Percentiles rank a stretch among this genome's conserved stretches.
phyloP scores from a whole-genome alignment of 352 stramenopile species.

The Pythium brachiatum region DNA sequence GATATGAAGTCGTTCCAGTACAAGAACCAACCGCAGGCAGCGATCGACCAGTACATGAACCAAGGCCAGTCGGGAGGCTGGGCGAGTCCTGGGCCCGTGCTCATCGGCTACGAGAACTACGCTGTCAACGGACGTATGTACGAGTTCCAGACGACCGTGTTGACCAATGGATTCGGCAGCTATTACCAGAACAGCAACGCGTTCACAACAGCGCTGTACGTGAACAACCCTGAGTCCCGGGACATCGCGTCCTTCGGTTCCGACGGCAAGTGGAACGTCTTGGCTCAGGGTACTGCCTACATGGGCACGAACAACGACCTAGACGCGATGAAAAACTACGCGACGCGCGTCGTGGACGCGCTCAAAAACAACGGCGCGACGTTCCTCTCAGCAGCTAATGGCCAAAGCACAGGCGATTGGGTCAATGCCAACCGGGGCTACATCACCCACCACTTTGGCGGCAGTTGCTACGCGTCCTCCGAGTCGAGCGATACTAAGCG shows the following conservation, averaged over 20 bases:
- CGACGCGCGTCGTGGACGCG: constrained; percentile 33
- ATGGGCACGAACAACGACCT: constrained; percentile 45
- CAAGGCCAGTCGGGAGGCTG: constrained; percentile 35
- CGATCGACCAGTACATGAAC: constrained; percentile 56
- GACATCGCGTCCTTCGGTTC: constrained; percentile 40
- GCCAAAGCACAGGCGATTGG: constrained; percentile 35
- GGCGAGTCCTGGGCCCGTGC: constrained; percentile 45
- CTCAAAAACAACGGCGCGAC: constrained; percentile 42
- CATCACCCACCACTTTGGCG: constrained; percentile 63
- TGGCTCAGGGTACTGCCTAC: constrained; percentile 39
- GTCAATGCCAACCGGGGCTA: constrained; percentile 30
- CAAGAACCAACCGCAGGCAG: constrained; percentile 27
- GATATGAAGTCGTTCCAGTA: constrained; percentile 52
- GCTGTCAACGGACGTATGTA: constrained; percentile 48
- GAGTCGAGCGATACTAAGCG: constrained; percentile 42
- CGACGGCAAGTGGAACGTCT: constrained; percentile 34
- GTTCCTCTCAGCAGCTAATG: constrained; percentile 39
- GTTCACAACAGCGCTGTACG: constrained; percentile 45
- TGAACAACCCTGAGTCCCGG: constrained; percentile 66
- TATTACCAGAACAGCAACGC: constrained; percentile 32
- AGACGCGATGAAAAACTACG: constrained; percentile 52
- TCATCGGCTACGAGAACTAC: constrained; percentile 65
- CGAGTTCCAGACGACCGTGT: constrained; percentile 63
- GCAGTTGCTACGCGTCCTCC: constrained; percentile 61
- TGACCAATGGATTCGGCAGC: constrained; percentile 43